Conservation (phyloP, 768 basidiomycete genomes). For the Mycena chlorophos region DNA sequence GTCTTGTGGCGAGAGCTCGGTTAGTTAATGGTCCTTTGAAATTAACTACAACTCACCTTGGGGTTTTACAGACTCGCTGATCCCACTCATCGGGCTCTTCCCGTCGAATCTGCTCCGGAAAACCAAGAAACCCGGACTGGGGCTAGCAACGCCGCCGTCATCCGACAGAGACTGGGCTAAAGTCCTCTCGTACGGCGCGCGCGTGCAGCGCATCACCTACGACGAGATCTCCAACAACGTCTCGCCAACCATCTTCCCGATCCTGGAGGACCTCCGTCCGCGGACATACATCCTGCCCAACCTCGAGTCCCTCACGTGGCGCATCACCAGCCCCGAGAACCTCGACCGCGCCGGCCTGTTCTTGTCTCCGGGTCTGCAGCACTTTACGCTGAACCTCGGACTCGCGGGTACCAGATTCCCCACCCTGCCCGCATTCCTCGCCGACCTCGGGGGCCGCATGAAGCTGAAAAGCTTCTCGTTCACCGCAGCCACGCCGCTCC, state of each 20-base stretch:
- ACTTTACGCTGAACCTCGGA: constrained; percentile 45
- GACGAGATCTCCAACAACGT: constrained; percentile 66
- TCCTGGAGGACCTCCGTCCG: constrained; percentile 65
- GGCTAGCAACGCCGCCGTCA: constrained; percentile 65
- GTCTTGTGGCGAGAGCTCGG: constrained; percentile 72
- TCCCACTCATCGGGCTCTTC: constrained; percentile 72
- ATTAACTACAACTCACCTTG: not conserved
- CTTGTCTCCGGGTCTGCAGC: constrained; percentile 62
- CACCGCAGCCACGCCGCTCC: constrained; percentile 66
- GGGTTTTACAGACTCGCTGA: constrained; percentile 51
- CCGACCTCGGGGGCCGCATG: constrained; percentile 61
- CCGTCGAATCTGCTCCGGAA: constrained; percentile 68
- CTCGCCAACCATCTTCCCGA: constrained; percentile 63
- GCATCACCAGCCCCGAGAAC: constrained; percentile 63
- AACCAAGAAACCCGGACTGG: constrained; percentile 69
- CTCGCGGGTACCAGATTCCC: constrained; percentile 62
- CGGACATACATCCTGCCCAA: constrained; percentile 65
- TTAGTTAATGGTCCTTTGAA: not conserved
- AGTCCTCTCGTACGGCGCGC: constrained; percentile 64
- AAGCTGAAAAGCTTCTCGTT: constrained; percentile 69
- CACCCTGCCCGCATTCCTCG: constrained; percentile 62
- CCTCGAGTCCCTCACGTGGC: constrained; percentile 71
- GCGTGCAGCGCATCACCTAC: constrained; percentile 68
- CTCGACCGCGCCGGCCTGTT: constrained; percentile 67
- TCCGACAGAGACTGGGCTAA: constrained; percentile 65